phyloP scores from a whole-genome alignment of 768 basidiomycete species.

The Coprinopsis strossmayeri region DNA sequence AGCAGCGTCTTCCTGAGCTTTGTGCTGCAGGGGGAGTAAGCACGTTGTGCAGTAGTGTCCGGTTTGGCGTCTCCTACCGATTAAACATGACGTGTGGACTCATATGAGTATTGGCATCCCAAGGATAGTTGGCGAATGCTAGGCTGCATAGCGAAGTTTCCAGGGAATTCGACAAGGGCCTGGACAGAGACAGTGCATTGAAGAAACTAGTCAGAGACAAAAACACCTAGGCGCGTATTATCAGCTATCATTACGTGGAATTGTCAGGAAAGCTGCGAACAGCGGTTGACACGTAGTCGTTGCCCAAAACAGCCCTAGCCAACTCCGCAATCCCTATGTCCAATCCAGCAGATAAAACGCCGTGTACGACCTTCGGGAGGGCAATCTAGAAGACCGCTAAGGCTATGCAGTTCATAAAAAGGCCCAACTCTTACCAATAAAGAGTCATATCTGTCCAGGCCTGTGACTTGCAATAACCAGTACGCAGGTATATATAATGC shows the following conservation, averaged over 20 bases:
- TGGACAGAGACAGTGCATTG: constrained; percentile 74
- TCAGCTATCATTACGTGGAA: not conserved
- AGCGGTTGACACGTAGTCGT: constrained; percentile 47
- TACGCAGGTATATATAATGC: constrained; percentile 75
- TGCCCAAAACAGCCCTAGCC: constrained; percentile 50
- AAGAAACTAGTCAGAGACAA: constrained; percentile 85
- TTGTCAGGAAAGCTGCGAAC: constrained; percentile 39
- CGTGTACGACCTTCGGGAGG: constrained; percentile 73
- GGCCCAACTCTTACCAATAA: constrained; percentile 54
- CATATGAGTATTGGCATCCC: constrained; percentile 38
- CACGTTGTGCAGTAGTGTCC: not conserved
- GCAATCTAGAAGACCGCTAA: constrained; percentile 41
- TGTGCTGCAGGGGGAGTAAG: constrained; percentile 20
- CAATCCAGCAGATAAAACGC: constrained; percentile 68
- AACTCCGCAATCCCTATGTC: constrained; percentile 71
- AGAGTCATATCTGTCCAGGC: constrained; percentile 41
- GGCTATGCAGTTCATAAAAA: not conserved
- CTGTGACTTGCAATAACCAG: constrained; percentile 52
- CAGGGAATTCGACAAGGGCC: constrained; percentile 88
- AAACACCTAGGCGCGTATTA: constrained; percentile 44
- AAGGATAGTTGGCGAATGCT: constrained; percentile 76
- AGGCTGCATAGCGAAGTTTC: constrained; percentile 82
- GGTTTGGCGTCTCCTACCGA: constrained; percentile 20
- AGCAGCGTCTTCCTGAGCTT: constrained; percentile 30
- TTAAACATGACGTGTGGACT: constrained; percentile 34